Evolutionary conservation across 2,329 filamentous ascomycete species (phyloP), one percentile per base, ranked within the genome.

Genomic region (Orbilia oligospora): DNA sequence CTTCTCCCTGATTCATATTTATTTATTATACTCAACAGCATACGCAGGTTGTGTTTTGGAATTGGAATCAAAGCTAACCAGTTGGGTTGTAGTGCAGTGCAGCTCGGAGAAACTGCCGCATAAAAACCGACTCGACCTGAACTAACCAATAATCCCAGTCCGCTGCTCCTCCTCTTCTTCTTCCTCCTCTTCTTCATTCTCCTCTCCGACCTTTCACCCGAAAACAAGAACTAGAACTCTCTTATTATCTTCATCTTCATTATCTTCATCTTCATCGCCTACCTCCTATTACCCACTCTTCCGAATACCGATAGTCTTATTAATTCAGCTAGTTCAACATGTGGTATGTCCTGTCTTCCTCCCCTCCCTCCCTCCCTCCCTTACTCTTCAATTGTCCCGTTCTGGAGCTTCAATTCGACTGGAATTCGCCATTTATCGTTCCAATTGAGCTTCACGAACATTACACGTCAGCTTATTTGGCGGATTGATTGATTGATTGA

Each of bases 301-400:
- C 36, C 49, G 49, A 68, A 5, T 20, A 56, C 27, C 36, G 33
- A n/a, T n/a, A n/a, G n/a, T n/a, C 16, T 9, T 27, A 33, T n/a
- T 10, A 41, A 24, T 44, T 36, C 41, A 70, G 27, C 49, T 46
- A 49, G 38, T 44, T 30, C 56, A 76, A 49, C 20, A 76, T 76
- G 72, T 76, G 72, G 72, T 76, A 76, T 46, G 72, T 76, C 38
- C 12, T 30, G 6, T 38, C 36, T 10, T 14, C 38, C 12, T n/a
- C n/a, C n/a, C n/a, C n/a, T n/a, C n/a, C n/a, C n/a, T n/a, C n/a
- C n/a, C n/a, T n/a, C n/a, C n/a, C n/a, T n/a, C n/a, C n/a, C n/a
- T n/a, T n/a, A n/a, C n/a, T n/a, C n/a, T 8, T 16, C 72, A 49
- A 67, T 49, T 53, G 27, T 44, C 67, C 48, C 67, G 22, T 41